phyloP scores from a whole-genome alignment of 164 flowering plant species.

The Cinnamomum chago region DNA sequence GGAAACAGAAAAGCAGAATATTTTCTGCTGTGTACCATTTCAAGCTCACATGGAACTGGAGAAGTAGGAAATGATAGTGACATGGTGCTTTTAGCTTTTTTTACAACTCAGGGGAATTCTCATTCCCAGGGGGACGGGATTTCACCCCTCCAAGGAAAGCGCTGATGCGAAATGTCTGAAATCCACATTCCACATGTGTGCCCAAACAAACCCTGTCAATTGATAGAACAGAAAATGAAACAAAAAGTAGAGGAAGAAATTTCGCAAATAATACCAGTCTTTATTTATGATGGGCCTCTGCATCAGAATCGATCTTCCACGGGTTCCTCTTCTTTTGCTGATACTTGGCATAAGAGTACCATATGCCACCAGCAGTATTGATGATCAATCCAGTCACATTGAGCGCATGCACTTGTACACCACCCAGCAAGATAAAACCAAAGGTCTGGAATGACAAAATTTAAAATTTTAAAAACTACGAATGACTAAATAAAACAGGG shows the following conservation, averaged over 20 bases:
- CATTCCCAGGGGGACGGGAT: no score
- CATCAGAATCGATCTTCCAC: slow-evolving; percentile 43
- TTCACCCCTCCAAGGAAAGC: no score
- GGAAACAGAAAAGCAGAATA: no score
- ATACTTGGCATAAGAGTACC: slow-evolving; percentile 94
- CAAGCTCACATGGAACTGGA: no score
- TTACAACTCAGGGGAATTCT: no score
- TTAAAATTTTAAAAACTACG: neutral
- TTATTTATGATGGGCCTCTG: slow-evolving; percentile 54
- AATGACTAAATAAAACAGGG: neutral
- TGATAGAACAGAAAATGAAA: no score
- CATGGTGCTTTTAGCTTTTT: no score
- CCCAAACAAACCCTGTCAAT: no score
- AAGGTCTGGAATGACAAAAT: slow-evolving; percentile 49
- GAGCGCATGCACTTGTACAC: slow-evolving; percentile 82
- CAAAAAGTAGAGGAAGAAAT: neutral
- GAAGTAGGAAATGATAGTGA: no score
- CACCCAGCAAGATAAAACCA: slow-evolving; percentile 89
- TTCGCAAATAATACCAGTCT: neutral
- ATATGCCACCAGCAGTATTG: slow-evolving; percentile 93
- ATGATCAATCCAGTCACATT: slow-evolving; percentile 86
- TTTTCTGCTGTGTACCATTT: no score
- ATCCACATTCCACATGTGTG: no score
- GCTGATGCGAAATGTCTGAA: no score
- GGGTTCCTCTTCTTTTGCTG: slow-evolving; percentile 69